Evolutionary conservation across 352 stramenopile genomes (phyloP).

Genomic region (Phytophthora cryptogea): DNA sequence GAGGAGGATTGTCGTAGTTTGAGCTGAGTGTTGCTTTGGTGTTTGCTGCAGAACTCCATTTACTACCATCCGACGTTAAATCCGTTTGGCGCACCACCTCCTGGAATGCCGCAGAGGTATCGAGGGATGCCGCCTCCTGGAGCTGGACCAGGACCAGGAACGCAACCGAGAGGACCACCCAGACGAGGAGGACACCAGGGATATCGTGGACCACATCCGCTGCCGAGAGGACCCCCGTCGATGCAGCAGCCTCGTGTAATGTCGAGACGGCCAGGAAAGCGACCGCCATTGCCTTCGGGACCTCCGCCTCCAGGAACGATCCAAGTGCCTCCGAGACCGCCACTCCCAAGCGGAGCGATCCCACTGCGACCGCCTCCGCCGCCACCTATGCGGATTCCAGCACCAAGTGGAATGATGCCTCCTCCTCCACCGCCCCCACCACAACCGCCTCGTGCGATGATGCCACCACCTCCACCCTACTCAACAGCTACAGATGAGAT

Average conservation of each 20-base stretch:
- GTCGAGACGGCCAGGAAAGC: conserved; percentile 56
- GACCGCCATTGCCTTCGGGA: conserved; percentile 54
- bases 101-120: conserved; percentile 68
- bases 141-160: neutral
- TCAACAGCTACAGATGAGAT: conserved; percentile 2
- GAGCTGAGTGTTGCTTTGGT: neutral
- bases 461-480: conserved; percentile 5
- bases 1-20: neutral
- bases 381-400: conserved; percentile 25
- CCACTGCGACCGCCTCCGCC: conserved; percentile 47
- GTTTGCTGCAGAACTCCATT: conserved; percentile 60
- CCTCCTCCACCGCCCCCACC: conserved; percentile 16
- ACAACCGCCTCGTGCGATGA: conserved; percentile 7
- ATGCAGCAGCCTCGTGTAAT: conserved; percentile 21
- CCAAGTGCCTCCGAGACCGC: conserved; percentile 57
- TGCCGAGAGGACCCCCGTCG: neutral
- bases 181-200: conserved; percentile 14
- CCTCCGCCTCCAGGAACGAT: conserved; percentile 65
- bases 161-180: conserved; percentile 8
- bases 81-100: conserved; percentile 70
- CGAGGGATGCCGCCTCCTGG: conserved; percentile 35
- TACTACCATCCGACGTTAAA: conserved; percentile 86
- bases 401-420: conserved; percentile 6
- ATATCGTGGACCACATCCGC: conserved; percentile 11
- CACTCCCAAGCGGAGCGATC: conserved; percentile 48